These are phyloP conservation scores for Physcomitrellopsis africana DNA, from an alignment of 225 moss, liverwort and hornwort genomes.

Conservation along the genomic window DNA sequence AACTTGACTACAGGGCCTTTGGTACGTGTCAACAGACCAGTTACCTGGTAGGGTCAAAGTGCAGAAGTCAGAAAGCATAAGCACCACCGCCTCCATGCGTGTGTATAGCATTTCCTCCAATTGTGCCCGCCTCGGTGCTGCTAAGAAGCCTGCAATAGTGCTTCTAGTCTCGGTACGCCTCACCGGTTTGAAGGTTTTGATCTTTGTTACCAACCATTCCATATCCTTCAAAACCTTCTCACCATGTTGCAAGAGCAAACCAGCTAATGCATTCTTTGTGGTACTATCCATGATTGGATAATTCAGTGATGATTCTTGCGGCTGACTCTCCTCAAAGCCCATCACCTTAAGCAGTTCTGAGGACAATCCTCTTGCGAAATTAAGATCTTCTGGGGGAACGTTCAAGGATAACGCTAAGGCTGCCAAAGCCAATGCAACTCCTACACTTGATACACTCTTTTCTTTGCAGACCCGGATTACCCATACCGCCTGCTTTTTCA, in stretches of 20 bases:
- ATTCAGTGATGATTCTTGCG: conserved; percentile 42
- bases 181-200: conserved; percentile 60
- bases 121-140: conserved; percentile 57
- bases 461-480: conserved; percentile 56
- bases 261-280: conserved; percentile 48
- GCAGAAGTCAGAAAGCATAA: conserved; percentile 68
- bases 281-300: conserved; percentile 48
- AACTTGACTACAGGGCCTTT: not conserved
- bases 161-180: conserved; percentile 49
- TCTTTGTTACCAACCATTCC: conserved; percentile 63
- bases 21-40: conserved; percentile 4
- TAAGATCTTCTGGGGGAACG: conserved; percentile 72
- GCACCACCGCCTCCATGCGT: conserved; percentile 74
- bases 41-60: conserved; percentile 72
- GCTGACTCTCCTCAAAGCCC: conserved; percentile 64
- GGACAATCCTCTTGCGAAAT: conserved; percentile 53
- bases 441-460: conserved; percentile 50
- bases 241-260: conserved; percentile 48
- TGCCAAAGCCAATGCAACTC: conserved; percentile 60
- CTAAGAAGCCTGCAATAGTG: conserved; percentile 45
- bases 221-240: conserved; percentile 61
- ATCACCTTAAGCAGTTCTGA: conserved; percentile 68
- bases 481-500: conserved; percentile 75
- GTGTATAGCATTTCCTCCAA: conserved; percentile 72
- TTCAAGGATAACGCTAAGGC: conserved; percentile 57